phyloP scores from a whole-genome alignment of 164 flowering plant genomes.

The Hamamelis virginiana region DNA sequence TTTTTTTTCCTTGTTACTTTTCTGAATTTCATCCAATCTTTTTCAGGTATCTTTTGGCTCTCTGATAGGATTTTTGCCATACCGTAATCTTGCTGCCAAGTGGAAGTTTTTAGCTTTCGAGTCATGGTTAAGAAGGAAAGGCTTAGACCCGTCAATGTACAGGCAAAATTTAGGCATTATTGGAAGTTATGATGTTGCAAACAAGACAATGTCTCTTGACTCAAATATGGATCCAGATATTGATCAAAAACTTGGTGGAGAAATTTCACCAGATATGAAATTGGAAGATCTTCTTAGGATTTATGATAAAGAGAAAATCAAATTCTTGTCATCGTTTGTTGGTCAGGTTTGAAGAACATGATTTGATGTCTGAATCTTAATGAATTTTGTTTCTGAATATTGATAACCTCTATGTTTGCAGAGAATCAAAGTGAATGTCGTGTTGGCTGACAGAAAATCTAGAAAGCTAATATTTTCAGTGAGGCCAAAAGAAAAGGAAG shows the following conservation, averaged over 20 bases:
- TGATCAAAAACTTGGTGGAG: slow-evolving; percentile 24
- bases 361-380: slow-evolving; percentile 5
- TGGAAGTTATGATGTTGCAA: slow-evolving; percentile 43
- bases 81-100: slow-evolving; percentile 71
- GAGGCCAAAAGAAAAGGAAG: slow-evolving; percentile 72
- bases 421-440: slow-evolving; percentile 66
- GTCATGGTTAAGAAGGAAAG: slow-evolving; percentile 85
- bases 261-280: slow-evolving; percentile 53
- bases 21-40: slow-evolving; percentile 11
- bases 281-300: slow-evolving; percentile 75
- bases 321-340: slow-evolving; percentile 80
- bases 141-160: slow-evolving; percentile 70
- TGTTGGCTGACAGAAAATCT: slow-evolving; percentile 66
- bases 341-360: slow-evolving; percentile 65
- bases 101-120: slow-evolving; percentile 94
- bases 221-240: slow-evolving; percentile 23
- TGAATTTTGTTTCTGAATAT: slow-evolving; percentile 1
- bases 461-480: slow-evolving; percentile 75
- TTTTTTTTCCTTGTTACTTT: slow-evolving; percentile 6
- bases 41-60: slow-evolving; percentile 85
- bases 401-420: slow-evolving; percentile 32
- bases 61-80: slow-evolving; percentile 85
- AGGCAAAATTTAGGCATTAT: slow-evolving; percentile 59
- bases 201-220: slow-evolving; percentile 24
- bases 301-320: slow-evolving; percentile 81